Evolutionary conservation across 345 rosid genomes (phyloP).

Genomic region (Eutrema japonicum): DNA sequence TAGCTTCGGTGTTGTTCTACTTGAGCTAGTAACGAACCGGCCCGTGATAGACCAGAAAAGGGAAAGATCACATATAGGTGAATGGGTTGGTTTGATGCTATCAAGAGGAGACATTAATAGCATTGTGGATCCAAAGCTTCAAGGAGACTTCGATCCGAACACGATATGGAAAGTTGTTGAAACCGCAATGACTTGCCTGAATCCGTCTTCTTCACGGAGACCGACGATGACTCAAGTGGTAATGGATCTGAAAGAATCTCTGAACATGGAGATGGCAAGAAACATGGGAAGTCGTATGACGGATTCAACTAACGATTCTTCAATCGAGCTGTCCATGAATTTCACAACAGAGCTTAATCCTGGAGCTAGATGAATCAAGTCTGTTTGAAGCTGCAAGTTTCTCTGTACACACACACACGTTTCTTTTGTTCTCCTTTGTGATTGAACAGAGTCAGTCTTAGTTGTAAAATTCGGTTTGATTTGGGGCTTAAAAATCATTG

Average conservation of each 20-base stretch:
- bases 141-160: constrained; percentile 46
- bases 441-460: too few species aligned
- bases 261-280: constrained; percentile 32
- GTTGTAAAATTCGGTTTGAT: too few species aligned
- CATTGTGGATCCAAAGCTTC: constrained; percentile 57
- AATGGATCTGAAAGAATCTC: constrained; percentile 46
- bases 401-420: too few species aligned
- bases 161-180: constrained; percentile 58
- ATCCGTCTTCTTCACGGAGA: constrained; percentile 40
- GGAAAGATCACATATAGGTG: constrained; percentile 44
- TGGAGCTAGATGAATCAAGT: constrained; percentile 30
- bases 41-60: constrained; percentile 44
- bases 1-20: constrained; percentile 60
- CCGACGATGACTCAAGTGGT: constrained; percentile 55
- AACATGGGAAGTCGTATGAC: constrained; percentile 35
- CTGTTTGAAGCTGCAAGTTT: too few species aligned
- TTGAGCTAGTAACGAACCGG: constrained; percentile 59
- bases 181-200: constrained; percentile 55
- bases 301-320: constrained; percentile 30
- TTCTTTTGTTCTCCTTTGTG: too few species aligned
- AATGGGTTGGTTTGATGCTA: constrained; percentile 52
- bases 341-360: constrained; percentile 35
- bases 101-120: constrained; percentile 52
- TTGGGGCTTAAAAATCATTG: too few species aligned
- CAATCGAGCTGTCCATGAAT: constrained; percentile 33